phyloP scores from a whole-genome alignment of 1,284 basidiomycete species.

The Apiotrichum mycotoxinovorans region DNA sequence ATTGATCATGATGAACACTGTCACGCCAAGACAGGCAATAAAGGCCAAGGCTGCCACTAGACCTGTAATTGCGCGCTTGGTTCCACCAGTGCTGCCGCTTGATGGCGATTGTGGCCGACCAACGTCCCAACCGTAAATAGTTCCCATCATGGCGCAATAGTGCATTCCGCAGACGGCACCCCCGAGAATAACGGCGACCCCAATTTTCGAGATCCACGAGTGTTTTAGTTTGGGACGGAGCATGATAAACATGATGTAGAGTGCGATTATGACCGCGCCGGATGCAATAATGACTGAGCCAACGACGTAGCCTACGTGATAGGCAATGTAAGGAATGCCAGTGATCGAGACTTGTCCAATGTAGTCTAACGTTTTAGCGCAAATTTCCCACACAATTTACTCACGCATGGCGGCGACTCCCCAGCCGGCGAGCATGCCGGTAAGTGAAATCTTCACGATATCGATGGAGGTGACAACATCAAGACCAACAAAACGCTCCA shows the following conservation, averaged over 20 bases:
- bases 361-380: constrained; percentile 45
- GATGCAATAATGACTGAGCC: constrained; percentile 52
- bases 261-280: constrained; percentile 48
- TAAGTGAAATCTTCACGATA: constrained; percentile 48
- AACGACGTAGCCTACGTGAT: constrained; percentile 47
- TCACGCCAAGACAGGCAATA: constrained; percentile 48
- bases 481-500: constrained; percentile 40
- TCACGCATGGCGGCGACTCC: constrained; percentile 53
- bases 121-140: constrained; percentile 41
- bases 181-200: constrained; percentile 49
- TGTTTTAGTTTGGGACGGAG: constrained; percentile 53
- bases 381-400: constrained; percentile 15
- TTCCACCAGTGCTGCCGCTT: constrained; percentile 3
- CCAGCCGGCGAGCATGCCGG: constrained; percentile 50
- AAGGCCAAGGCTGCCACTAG: constrained; percentile 51
- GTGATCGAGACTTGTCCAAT: constrained; percentile 53
- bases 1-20: constrained; percentile 47
- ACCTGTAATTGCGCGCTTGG: constrained; percentile 48
- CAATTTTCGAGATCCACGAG: constrained; percentile 48
- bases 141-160: constrained; percentile 45
- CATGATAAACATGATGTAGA: constrained; percentile 55
- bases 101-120: background rate
- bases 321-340: constrained; percentile 49
- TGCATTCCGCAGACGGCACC: constrained; percentile 50
- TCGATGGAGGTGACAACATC: constrained; percentile 48